Conservation (phyloP, 2,329 filamentous ascomycete genomes). For the Colletotrichum incanum region DNA sequence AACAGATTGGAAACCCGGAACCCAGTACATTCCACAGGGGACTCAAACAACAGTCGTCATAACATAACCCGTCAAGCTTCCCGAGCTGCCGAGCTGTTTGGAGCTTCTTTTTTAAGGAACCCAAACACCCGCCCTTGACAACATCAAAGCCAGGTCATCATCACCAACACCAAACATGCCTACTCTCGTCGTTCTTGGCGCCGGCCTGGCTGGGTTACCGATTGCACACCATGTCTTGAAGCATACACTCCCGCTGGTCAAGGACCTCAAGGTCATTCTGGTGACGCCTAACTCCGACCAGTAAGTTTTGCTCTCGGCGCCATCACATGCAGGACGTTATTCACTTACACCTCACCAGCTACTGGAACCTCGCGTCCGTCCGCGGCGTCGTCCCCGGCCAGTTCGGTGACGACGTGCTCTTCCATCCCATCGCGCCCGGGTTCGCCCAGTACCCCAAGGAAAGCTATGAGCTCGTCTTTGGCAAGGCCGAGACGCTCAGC, state of each 20-base stretch:
- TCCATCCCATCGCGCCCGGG: slow-evolving; percentile 61
- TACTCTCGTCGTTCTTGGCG: slow-evolving; percentile 68
- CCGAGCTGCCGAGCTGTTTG: background rate
- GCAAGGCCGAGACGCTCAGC: slow-evolving; percentile 58
- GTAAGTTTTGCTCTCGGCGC: slow-evolving; percentile 16
- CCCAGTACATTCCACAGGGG: slow-evolving; percentile 11
- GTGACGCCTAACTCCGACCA: slow-evolving; percentile 63
- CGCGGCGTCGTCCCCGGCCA: slow-evolving; percentile 66
- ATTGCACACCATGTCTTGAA: slow-evolving; percentile 68
- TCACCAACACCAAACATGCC: slow-evolving; percentile 57
- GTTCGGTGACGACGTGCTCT: slow-evolving; percentile 63
- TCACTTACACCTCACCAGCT: slow-evolving; percentile 58
- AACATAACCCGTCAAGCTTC: background rate
- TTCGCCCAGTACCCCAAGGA: slow-evolving; percentile 62
- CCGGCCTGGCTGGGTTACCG: slow-evolving; percentile 66
- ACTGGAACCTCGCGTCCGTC: slow-evolving; percentile 71
- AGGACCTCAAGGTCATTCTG: slow-evolving; percentile 66
- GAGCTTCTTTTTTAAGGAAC: background rate
- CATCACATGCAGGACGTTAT: no score
- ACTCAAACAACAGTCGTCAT: background rate
- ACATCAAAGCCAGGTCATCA: background rate
- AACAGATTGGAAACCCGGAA: slow-evolving; percentile 28
- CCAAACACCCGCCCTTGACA: background rate
- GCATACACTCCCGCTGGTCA: slow-evolving; percentile 59
- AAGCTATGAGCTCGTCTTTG: slow-evolving; percentile 66